Evolutionary conservation across 2,329 filamentous ascomycete species (phyloP), one percentile per base, ranked within the genome.

Genomic region (Ophiosphaerella narmari): DNA sequence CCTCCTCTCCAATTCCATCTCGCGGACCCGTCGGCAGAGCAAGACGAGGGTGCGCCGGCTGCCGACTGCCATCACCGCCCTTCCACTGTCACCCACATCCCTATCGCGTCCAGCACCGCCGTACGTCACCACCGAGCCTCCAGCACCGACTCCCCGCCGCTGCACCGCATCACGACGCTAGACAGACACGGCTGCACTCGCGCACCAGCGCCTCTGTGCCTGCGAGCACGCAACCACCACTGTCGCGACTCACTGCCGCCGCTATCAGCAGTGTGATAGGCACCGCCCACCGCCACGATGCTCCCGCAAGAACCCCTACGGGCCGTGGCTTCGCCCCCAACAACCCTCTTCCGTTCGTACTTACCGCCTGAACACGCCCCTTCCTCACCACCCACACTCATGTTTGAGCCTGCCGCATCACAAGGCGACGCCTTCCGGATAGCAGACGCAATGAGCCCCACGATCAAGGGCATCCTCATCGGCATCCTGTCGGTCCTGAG

Each of bases 401-500:
- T 66, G 42, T 39, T 60, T 16, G 58, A 63, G 31, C 48, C 59
- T 29, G 43, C 46, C 33, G 52, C 57, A 13, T 47, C 59, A 36
- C 58, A 62, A 41, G 57, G 60, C 42, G 58, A 66, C 18, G 59
- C 59, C 38, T 55, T 67, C 36, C 67, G 64, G 56, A 60, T 65
- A 63, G 29, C 62, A 45, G 57, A 64, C 38, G 54, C 56, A 41
- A 60, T 72, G 59, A 79, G 78, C 46, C 84, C 82, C 33, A 85
- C 84, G 46, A 85, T 84, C 51, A 86, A 85, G 70, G 93, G 93
- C 73, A 90, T 97, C 66, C 82, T 97, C 74, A 97, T 99, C 72
- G 94, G 93, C 62, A 86, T 99, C 69, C 82, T 97, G 55, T 96
- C 92, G 34, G 95, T 93, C 12, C 93, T 97, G 75, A 93, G 91